phyloP scores from a whole-genome alignment of 1,284 basidiomycete species.

The Schizopora paradoxa region DNA sequence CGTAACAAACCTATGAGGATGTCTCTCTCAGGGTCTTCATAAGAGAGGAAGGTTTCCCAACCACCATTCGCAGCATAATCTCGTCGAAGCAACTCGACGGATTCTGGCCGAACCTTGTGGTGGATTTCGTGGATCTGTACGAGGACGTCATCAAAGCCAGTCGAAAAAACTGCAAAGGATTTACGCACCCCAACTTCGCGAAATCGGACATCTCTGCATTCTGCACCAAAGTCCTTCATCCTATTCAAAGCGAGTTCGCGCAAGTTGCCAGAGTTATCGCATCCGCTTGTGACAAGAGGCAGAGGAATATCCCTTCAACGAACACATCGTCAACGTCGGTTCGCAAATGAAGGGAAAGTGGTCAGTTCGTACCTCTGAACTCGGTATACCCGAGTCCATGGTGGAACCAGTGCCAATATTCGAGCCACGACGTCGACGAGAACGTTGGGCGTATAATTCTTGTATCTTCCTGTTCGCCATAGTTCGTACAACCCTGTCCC shows the following conservation, averaged over 20 bases:
- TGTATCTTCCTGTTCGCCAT: constrained; percentile 95
- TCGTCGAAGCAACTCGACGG: constrained; percentile 93
- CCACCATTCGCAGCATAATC: constrained; percentile 98
- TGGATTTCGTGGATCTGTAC: constrained; percentile 94
- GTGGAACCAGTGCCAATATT: constrained; percentile 94
- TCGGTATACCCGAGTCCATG: constrained; percentile 98
- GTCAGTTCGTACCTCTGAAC: constrained; percentile 72
- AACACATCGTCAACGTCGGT: constrained; percentile 14
- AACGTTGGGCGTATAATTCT: constrained; percentile 98
- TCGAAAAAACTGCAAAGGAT: constrained; percentile 7
- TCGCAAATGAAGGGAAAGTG: constrained; percentile 6
- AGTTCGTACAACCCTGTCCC: constrained; percentile 97
- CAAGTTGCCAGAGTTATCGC: constrained; percentile 96
- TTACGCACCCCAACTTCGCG: constrained; percentile 91
- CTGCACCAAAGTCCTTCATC: constrained; percentile 98
- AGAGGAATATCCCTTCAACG: constrained; percentile 84
- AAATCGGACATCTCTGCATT: constrained; percentile 95
- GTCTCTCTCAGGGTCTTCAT: constrained; percentile 96
- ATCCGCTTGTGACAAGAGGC: constrained; percentile 92
- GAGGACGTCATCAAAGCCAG: constrained; percentile 14
- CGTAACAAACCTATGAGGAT: constrained; percentile 94
- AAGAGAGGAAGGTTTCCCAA: constrained; percentile 99
- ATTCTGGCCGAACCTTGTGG: constrained; percentile 93
- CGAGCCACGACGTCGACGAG: constrained; percentile 96
- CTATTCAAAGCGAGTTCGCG: constrained; percentile 93